A percentile compares a stretch with the other conserved stretches of the same genome.
These are phyloP conservation scores for Euphorbia lathyris DNA, from an alignment of 345 rosid genomes.

Conservation along the genomic window DNA sequence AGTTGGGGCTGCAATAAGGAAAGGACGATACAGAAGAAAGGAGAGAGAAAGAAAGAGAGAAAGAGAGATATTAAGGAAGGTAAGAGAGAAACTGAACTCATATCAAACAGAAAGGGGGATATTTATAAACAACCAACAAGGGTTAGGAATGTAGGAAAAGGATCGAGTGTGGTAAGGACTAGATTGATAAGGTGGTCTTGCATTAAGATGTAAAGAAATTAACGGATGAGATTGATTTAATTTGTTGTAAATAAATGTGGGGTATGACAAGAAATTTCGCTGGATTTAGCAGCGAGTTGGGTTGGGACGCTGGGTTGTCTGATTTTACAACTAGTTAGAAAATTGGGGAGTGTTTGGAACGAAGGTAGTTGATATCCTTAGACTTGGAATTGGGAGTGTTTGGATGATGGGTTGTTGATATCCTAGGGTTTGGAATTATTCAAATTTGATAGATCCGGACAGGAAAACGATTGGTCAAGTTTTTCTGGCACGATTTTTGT, in stretches of 20 bases:
- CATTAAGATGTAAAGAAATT: not conserved
- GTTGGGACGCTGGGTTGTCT: not conserved
- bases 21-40: no score
- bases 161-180: not conserved
- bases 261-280: not conserved
- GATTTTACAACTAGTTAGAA: not conserved
- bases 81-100: not conserved
- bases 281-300: not conserved
- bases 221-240: not conserved
- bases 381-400: not conserved
- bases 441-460: not conserved
- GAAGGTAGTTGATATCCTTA: not conserved
- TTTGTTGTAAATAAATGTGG: not conserved
- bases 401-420: not conserved
- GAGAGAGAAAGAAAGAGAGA: no score
- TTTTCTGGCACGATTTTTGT: not conserved
- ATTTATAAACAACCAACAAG: constrained; percentile 3
- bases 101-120: no score
- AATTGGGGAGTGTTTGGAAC: not conserved
- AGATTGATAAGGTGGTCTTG: not conserved
- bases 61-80: not conserved
- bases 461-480: not conserved
- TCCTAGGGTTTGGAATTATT: not conserved
- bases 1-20: not conserved
- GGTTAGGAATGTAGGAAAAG: not conserved